Evolutionary conservation across 306 rosid genomes (phyloP).

Genomic region (Castanea mollissima): DNA sequence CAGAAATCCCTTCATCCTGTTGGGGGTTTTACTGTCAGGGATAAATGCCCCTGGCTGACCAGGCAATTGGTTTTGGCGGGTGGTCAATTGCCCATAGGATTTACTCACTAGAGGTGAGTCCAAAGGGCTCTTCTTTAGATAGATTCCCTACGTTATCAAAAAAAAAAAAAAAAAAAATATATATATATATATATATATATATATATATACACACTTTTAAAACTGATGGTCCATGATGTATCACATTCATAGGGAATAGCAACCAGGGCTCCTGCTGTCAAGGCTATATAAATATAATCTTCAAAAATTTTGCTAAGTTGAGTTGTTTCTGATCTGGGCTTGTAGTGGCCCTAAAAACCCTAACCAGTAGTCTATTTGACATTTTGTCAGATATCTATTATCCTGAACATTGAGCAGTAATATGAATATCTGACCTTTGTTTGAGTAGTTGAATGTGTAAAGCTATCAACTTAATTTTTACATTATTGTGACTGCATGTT

Average conservation of each 20-base stretch:
- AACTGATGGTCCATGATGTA: too few relatives aligned
- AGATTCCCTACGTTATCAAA: too few relatives aligned
- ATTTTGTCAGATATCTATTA: neutral
- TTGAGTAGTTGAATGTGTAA: conserved; percentile 9
- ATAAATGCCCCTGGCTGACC: too few relatives aligned
- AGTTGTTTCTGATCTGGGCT: neutral
- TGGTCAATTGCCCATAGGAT: too few relatives aligned
- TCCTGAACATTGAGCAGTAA: neutral
- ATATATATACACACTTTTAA: too few relatives aligned
- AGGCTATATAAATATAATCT: neutral
- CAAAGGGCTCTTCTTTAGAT: too few relatives aligned
- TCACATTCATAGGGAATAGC: too few relatives aligned
- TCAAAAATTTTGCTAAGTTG: neutral
- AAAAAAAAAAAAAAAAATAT: too few relatives aligned
- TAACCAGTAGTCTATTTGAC: neutral
- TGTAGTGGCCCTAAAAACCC: neutral
- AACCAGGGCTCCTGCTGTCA: too few relatives aligned
- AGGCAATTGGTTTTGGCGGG: too few relatives aligned
- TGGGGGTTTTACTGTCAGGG: neutral
- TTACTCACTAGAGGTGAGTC: too few relatives aligned
- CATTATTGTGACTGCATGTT: conserved; percentile 21
- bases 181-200: too few relatives aligned
- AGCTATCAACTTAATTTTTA: conserved; percentile 11
- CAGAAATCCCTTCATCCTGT: neutral
- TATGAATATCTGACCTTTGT: conserved; percentile 4